Evolutionary conservation across 2,329 filamentous ascomycete genomes (phyloP), one percentile per base, ranked within the genome.

Genomic region (Septoria petroselini): DNA sequence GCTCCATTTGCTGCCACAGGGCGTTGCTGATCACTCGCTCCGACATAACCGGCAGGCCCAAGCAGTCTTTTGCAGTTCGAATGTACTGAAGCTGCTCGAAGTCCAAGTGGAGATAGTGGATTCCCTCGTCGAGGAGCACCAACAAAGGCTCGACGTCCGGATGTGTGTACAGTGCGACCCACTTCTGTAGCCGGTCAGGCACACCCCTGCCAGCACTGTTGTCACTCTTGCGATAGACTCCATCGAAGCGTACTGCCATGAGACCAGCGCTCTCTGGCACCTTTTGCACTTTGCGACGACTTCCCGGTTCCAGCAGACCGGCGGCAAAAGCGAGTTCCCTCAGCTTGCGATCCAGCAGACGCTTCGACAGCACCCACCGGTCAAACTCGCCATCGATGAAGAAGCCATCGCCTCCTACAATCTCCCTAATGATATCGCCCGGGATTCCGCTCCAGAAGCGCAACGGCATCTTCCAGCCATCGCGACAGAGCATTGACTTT

Each of bases 61-160:
- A 71, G 11, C 75, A 65, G 57, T 82, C 78, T 37, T 72, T 71
- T 17, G 77, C 70, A 41, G 62, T 67, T 8, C 73, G 71, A 47
- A 81, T 80, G 56, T 73, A 76, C 53, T 81, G 76, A 7, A 82
- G 64, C 52, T 80, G 77, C 56, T 81, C 79, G 52, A 80, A 81
- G 29, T 77, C 74, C 58, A 82, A 71, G 60, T 82, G 79, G 2
- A 80, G 70, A 63, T 81, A 82, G 59, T 81, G 78, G 7, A 82
- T 79, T 0, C 78, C 79, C 64, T 80, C 76, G 50, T 82, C 78
- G 3, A 82, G 65, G 2, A 82, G 65, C 0, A 79, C 77, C 6
- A 80, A 65, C 4, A 82, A 65, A 7, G 77, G 77, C 56, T 78
- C 76, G 35, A 81, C 71, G 34, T 81, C 78, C 0, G 74, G 71